Evolutionary conservation across 306 rosid species (phyloP), one percentile per base, ranked within the genome.

Genomic region (Corylus heterophylla): DNA sequence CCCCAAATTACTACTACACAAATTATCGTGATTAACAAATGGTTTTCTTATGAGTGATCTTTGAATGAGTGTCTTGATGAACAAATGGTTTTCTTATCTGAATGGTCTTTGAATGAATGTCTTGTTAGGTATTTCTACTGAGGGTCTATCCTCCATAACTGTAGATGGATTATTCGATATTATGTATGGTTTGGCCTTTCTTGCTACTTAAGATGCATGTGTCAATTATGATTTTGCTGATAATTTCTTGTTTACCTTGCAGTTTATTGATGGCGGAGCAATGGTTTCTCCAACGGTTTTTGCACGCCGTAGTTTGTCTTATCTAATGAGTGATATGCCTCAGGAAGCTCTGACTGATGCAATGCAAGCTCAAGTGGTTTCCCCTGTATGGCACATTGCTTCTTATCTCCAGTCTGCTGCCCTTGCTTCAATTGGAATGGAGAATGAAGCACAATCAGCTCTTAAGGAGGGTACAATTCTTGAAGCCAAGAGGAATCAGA

Each of bases 391-490:
- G 95, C 90, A 92, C 74, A 85, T 92, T 80, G 97, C 97, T 76
- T 90, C 90, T n/a, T 90, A 90, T 88, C 95, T 92, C 71, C 95
- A 92, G 83, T 87, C 92, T 54, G 95, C 84, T 56, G 83, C 92
- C 50, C 91, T 92, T 45, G 68, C 87, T 29, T 76, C 82, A 52
- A 84, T 85, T 52, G 93, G 91, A 31, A 87, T 83, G 97, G 93
- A 88, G 79, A 90, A 58, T 44, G 91, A 90, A 83, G 88, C 96
- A 0, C 91, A 85, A 76, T 85, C 75, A 75, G 93, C 97, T 12
- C 89, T 90, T 29, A 90, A 89, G 83, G 97, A 92, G 9, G 95
- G 92, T 55, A 45, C 91, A 66, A 44, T 81, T 69, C 89, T 85
- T 62, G 97, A 92, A 82, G 81, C 93, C n/a, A 90, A 87, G 88